Evolutionary conservation across 2,329 filamentous ascomycete species (phyloP).

Genomic region (Fusarium graminum): DNA sequence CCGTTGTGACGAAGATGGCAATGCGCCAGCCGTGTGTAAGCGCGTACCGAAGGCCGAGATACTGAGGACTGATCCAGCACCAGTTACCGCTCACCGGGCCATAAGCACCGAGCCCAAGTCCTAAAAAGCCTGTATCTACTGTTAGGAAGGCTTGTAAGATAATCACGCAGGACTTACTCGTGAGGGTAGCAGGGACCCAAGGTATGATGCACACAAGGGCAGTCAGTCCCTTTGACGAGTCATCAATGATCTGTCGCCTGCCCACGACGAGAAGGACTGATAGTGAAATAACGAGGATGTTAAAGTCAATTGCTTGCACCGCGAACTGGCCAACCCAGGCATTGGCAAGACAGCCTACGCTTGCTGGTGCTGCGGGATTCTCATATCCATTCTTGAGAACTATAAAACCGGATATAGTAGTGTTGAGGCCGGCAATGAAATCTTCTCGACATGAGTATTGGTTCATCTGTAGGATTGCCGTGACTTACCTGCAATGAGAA

Average conservation of each 20-base stretch:
- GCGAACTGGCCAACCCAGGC: constrained; percentile 14
- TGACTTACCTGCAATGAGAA: constrained; percentile 8
- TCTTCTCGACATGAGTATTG: not conserved
- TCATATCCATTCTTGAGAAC: not conserved
- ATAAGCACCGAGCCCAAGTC: not conserved
- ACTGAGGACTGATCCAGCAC: constrained; percentile 1
- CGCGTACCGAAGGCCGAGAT: not conserved
- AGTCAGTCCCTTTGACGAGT: not conserved
- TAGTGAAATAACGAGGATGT: not conserved
- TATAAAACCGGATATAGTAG: not conserved
- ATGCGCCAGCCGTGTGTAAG: constrained; percentile 10
- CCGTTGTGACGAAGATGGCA: constrained; percentile 3
- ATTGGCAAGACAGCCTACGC: not conserved
- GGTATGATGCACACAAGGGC: not conserved
- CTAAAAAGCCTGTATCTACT: not conserved
- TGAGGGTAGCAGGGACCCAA: not conserved
- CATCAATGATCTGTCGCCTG: not conserved
- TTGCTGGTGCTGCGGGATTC: not conserved
- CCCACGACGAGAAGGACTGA: not conserved
- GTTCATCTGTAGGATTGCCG: fast-evolving
- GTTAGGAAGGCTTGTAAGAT: no score
- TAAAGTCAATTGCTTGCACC: constrained; percentile 3
- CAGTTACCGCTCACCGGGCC: constrained; percentile 2
- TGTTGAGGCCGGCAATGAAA: constrained; percentile 5
- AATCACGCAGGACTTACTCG: not conserved